Percentiles rank a stretch among this genome's conserved stretches.
Evolutionary conservation across 1,284 basidiomycete species (phyloP).

Genomic region (Coniferiporia sulphurascens): DNA sequence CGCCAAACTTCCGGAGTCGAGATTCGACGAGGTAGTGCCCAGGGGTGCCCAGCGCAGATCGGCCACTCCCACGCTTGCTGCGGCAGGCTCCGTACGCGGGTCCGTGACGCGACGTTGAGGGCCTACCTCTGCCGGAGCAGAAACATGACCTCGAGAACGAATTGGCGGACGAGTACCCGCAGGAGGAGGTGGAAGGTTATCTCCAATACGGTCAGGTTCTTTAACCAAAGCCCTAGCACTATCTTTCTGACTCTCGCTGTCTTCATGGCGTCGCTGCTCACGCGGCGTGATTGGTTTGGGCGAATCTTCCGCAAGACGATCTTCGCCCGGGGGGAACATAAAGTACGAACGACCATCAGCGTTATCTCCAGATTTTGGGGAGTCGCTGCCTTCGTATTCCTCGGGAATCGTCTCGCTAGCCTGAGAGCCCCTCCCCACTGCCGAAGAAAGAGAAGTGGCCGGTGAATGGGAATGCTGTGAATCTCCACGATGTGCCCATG

Average conservation of each 20-base stretch:
- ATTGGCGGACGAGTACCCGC: not conserved
- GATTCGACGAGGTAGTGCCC: not conserved
- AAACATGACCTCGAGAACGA: conserved; percentile 18
- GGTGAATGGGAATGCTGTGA: conserved; percentile 30
- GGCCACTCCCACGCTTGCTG: not conserved
- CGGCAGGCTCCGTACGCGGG: not conserved
- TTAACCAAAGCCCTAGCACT: too few species aligned
- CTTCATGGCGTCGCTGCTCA: conserved; percentile 8
- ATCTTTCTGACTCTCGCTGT: too few species aligned
- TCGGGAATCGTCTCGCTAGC: conserved; percentile 22
- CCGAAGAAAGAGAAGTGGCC: conserved; percentile 26
- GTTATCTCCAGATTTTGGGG: not conserved
- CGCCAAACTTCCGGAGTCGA: conserved; percentile 9
- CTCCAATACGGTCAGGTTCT: too few species aligned
- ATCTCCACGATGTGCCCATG: conserved; percentile 51
- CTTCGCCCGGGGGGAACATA: conserved; percentile 39
- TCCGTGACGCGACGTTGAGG: conserved; percentile 33
- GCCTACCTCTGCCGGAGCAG: conserved; percentile 52
- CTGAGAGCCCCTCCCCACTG: conserved; percentile 20
- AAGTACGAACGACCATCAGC: not conserved
- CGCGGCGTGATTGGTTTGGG: conserved; percentile 31
- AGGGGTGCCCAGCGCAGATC: not conserved
- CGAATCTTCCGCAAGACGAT: conserved; percentile 39
- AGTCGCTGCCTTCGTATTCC: conserved; percentile 15
- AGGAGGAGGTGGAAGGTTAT: not conserved